Evolutionary conservation across 1,284 basidiomycete species (phyloP).

Genomic region (Ustilago tritici): DNA sequence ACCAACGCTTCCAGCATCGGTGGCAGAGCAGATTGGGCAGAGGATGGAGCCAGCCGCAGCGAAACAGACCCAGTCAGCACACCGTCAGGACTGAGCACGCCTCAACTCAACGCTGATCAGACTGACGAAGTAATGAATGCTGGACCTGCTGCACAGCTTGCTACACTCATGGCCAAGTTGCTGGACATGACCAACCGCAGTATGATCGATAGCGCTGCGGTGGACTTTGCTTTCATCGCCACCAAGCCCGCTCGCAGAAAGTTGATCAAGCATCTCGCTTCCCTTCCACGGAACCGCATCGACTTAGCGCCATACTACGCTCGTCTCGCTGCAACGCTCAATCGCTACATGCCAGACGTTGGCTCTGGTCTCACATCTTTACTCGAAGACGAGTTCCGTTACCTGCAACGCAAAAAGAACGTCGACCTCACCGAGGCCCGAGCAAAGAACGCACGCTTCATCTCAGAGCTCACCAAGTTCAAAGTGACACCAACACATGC

Average conservation of each 20-base stretch:
- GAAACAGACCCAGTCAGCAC: constrained; percentile 2
- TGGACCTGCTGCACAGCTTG: constrained; percentile 91
- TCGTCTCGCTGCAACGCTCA: constrained; percentile 86
- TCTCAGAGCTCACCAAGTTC: constrained; percentile 95
- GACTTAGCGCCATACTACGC: constrained; percentile 95
- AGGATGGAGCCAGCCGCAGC: background rate
- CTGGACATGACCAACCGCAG: constrained; percentile 93
- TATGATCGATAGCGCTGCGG: constrained; percentile 90
- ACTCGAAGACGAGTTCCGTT: constrained; percentile 94
- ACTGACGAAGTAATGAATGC: constrained; percentile 71
- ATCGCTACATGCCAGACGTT: constrained; percentile 92
- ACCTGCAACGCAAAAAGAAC: constrained; percentile 93
- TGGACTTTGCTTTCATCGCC: constrained; percentile 96
- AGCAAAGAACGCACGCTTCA: constrained; percentile 88
- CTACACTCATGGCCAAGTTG: constrained; percentile 88
- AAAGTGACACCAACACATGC: constrained; percentile 89
- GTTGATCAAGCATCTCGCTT: constrained; percentile 78
- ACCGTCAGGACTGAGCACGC: constrained; percentile 28
- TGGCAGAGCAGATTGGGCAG: constrained; percentile 71
- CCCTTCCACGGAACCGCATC: constrained; percentile 86
- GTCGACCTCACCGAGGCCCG: constrained; percentile 86
- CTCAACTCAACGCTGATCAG: constrained; percentile 28
- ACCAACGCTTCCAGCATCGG: constrained; percentile 72
- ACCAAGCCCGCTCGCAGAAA: constrained; percentile 93
- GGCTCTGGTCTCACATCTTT: constrained; percentile 82